Base-by-base conservation (phyloP, 2,329 filamentous ascomycete genomes). In the Colletotrichum tropicale region DNA sequence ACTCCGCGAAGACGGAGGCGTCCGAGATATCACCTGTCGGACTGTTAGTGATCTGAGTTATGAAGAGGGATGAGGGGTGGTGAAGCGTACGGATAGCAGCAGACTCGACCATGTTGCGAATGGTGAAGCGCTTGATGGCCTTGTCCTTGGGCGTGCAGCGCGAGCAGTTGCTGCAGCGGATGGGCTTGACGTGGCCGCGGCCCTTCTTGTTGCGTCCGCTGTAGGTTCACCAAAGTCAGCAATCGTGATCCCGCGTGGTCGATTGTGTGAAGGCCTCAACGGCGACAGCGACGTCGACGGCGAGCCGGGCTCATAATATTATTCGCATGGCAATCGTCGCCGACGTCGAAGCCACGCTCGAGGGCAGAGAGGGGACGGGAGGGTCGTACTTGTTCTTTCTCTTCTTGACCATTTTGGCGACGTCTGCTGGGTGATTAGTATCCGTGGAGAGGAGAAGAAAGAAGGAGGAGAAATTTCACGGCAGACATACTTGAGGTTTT, bases 61-160 rank as follows among this genome's bases (percentile, higher is more conserved):
- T n/a, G n/a, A n/a, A n/a, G n/a, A n/a, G n/a, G n/a, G n/a, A n/a
- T n/a, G n/a, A 21, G 64, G 28, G 48, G 34, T 7, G 16, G 24
- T 21, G n/a, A 13, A 55, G 95, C 96, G 85, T 96, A 98, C 98
- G 97, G 88, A 99, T 98, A 86, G 97, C 97, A 86, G 98, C 97
- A 85, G 96, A 98, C 91, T 99, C 97, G 82, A 99, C 97, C 97
- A 99, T 99, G 94, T 99, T 98, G 89, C 97, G 94, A 93, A 99
- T 92, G 91, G 97, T 99, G 93, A 99, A 99, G 91, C 97, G 93
- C 96, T 99, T 99, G 93, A 99, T 98, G 83, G 98, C 97, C 95
- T 99, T 99, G 87, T 99, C 97, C 94, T 99, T 99, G 88, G 96
- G 96, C 78, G 95, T 98, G 92, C 94, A 96, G 90, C 94, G 92